Base-by-base conservation (phyloP, 768 basidiomycete genomes). In the Epithele typhae region DNA sequence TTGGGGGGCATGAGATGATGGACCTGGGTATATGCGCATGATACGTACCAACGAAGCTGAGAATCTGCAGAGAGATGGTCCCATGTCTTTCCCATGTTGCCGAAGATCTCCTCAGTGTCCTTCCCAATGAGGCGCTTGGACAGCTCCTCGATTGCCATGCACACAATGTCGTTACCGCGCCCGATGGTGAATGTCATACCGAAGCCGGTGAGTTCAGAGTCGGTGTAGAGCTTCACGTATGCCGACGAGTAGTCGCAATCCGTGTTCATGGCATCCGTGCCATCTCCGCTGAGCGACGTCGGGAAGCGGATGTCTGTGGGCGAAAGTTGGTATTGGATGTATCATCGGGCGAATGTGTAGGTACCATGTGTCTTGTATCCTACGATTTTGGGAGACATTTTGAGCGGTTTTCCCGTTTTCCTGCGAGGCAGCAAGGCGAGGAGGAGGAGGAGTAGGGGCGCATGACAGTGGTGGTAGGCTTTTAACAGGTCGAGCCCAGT, bases 211-310 rank as follows among this genome's bases (percentile, higher is more conserved):
- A 94, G 80, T 42, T 81, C 75, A 4, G 69, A 58, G 19, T 81
- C 74, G n/a, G 88, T 94, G 51, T 77, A 68, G 46, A 97, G 73
- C 19, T 82, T 77, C 37, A 96, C 74, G 63, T 96, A 96, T 5
- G 94, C 94, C 2, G 92, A 89, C 2, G 91, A 93, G 68, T 96
- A 96, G 68, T 96, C 94, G 67, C 92, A 95, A 46, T 91, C 90
- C 25, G 87, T 87, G 66, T 96, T 95, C 92, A 94, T 95, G 7
- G 92, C 92, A 72, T 96, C 92, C 24, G 91, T 86, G 5, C 93
- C 92, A 73, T 94, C 92, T 22, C 92, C 92, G 8, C 87, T 82
- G 36, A 94, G 66, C 18, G 89, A 92, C 9, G 92, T 96, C 9
- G 92, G 92, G 69, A 93, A 96, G 36, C 92, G 84, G 42, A 95